Evolutionary conservation across 2,329 filamentous ascomycete genomes (phyloP), one percentile per base, ranked within the genome.

Genomic region (Juglanconis oblonga): DNA sequence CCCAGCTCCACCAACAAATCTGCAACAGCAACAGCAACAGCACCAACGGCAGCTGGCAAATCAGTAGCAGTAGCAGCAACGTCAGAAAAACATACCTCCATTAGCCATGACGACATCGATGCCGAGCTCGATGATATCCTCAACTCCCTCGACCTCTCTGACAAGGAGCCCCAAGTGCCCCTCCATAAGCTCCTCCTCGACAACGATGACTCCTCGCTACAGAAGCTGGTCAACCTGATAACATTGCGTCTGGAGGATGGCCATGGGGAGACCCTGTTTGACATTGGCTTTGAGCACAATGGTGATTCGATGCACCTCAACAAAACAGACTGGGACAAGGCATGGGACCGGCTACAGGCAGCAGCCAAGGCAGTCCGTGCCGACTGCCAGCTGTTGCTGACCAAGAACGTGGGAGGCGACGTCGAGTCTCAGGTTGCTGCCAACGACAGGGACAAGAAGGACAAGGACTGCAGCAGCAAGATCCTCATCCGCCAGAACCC

Each of bases 101-200:
- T 72, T 52, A 48, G 59, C 66, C 65, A 69, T 47, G 55, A 68
- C 24, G 73, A 81, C 64, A 74, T 95, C 65, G 90, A 93, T 71
- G 87, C 88, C 56, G 94, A 98, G 73, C 87, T 98, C 56, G 92
- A 96, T 69, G 92, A 93, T 65, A 91, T 98, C 69, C 87, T 98
- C 65, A 91, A 96, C 71, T 91, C 94, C 62, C 86, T 98, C 56
- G 91, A 97, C 71, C 74, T 91, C 81, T 71, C 83, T 59, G 93
- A 98, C 67, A 81, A 86, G 40, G 83, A 85, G 17, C 85, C 86
- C 13, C 81, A 82, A 32, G 81, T 89, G 45, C 84, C 85, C 50
- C 75, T 98, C 64, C 94, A 89, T 74, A 86, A 93, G 53, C 82
- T 97, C 1, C 79, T 98, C 0, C 81, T 96, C 2, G 82, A 81